A percentile compares a stretch with the other conserved stretches of the same genome.
Conservation (phyloP, 345 rosid genomes). For the Microcos paniculata region DNA sequence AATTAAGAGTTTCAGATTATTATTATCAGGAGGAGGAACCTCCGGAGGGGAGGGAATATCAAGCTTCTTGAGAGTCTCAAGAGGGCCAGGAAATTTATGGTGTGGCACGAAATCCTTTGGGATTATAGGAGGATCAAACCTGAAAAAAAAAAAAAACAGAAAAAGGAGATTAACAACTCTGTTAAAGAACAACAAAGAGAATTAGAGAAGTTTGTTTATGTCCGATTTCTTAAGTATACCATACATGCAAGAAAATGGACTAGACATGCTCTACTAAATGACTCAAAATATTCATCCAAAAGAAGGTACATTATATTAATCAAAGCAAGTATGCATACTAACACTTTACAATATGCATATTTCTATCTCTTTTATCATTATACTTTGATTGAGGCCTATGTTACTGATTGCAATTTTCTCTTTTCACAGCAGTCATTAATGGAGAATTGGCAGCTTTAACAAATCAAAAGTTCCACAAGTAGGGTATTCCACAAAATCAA, state of each 20-base stretch:
- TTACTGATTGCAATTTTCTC: not conserved
- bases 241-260: constrained; percentile 3
- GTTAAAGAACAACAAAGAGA: not conserved
- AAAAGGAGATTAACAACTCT: not conserved
- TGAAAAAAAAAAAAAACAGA: constrained; percentile 36
- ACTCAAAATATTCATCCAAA: not conserved
- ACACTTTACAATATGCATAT: not conserved
- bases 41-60: constrained; percentile 62
- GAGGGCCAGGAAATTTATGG: constrained; percentile 70
- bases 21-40: constrained; percentile 77
- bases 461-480: not conserved
- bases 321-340: not conserved
- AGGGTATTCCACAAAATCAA: not conserved
- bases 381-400: not conserved
- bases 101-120: constrained; percentile 77
- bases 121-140: constrained; percentile 80
- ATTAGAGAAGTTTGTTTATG: not conserved
- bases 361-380: not conserved
- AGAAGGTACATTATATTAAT: not conserved
- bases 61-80: constrained; percentile 44
- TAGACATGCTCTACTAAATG: not conserved
- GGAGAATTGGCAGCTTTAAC: not conserved
- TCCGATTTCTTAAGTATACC: not conserved
- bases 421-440: not conserved
- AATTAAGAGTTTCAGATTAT: constrained; percentile 67